A percentile compares a stretch with the other conserved stretches of the same genome.
Conservation (phyloP, 441 rosid species). For the Pelargonium citronellum region DNA sequence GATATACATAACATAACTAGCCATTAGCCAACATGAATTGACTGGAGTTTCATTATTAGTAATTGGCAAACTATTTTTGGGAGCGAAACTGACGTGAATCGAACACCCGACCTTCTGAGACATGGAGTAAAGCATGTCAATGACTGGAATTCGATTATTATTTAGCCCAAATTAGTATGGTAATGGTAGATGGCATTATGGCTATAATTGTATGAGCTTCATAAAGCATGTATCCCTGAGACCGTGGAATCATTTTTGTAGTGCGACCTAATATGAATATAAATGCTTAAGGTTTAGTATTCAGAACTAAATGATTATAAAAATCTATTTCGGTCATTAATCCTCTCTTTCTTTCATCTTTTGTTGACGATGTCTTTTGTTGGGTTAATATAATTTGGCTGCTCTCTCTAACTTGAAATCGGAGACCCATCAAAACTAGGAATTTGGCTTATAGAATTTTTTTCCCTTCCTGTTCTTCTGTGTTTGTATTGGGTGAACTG, state of each 20-base stretch:
- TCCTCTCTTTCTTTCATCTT: too few relatives aligned
- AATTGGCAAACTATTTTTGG: too few relatives aligned
- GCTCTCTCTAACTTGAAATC: background rate
- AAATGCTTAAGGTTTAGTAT: background rate
- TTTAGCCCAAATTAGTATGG: background rate
- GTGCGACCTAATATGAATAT: too few relatives aligned
- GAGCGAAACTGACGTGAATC: too few relatives aligned
- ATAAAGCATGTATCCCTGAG: background rate
- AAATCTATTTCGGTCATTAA: too few relatives aligned
- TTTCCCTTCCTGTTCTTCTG: background rate
- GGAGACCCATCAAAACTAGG: background rate
- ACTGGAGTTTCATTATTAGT: constrained; percentile 1
- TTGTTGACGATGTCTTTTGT: too few relatives aligned
- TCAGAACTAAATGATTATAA: too few relatives aligned
- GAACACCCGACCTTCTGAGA: too few relatives aligned
- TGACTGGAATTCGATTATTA: background rate
- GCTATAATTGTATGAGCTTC: background rate
- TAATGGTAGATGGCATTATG: background rate
- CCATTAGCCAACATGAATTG: constrained; percentile 8
- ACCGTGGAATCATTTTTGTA: background rate
- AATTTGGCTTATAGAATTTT: background rate
- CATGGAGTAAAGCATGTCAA: too few relatives aligned
- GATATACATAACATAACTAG: constrained; percentile 4
- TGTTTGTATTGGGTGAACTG: background rate
- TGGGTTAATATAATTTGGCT: background rate